phyloP scores from a whole-genome alignment of 257 asterid species.

The Buddleja alternifolia region DNA sequence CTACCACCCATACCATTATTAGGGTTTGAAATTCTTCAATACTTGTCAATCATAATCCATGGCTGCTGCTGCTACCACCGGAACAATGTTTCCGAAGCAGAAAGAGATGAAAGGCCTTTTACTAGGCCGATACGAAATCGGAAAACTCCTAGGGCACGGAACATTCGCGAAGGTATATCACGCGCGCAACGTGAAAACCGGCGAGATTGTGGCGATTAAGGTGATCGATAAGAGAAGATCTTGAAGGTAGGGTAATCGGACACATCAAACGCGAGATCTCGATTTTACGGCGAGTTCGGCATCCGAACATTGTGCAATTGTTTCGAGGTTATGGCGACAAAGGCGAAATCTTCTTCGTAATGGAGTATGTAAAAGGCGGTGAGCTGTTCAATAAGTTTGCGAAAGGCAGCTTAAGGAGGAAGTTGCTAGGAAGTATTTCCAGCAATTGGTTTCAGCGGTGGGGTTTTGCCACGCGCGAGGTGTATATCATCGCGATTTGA shows the following conservation, averaged over 20 bases:
- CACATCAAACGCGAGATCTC: slow-evolving; percentile 67
- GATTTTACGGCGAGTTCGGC: slow-evolving; percentile 54
- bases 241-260: slow-evolving; percentile 48
- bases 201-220: slow-evolving; percentile 56
- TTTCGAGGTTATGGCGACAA: slow-evolving; percentile 68
- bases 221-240: slow-evolving; percentile 60
- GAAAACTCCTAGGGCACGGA: slow-evolving; percentile 58
- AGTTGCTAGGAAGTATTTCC: slow-evolving; percentile 54
- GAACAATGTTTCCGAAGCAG: slow-evolving; percentile 32
- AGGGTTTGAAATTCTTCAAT: slow-evolving; percentile 8
- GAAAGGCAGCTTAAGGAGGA: slow-evolving; percentile 61
- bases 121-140: slow-evolving; percentile 49
- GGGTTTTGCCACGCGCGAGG: slow-evolving; percentile 65
- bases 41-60: slow-evolving; percentile 18
- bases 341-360: slow-evolving; percentile 55
- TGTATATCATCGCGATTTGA: slow-evolving; percentile 60
- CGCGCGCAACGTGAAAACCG: slow-evolving; percentile 52
- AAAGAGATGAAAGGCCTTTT: slow-evolving; percentile 59
- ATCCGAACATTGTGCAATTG: slow-evolving; percentile 62
- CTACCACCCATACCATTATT: slow-evolving; percentile 28
- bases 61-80: slow-evolving; percentile 35
- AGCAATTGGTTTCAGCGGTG: slow-evolving; percentile 57
- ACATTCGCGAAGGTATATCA: slow-evolving; percentile 64
- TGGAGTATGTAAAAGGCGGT: slow-evolving; percentile 64
- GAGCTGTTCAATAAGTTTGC: slow-evolving; percentile 64